Conservation (phyloP, 306 rosid genomes). For the Cotoneaster glaucophyllus region DNA sequence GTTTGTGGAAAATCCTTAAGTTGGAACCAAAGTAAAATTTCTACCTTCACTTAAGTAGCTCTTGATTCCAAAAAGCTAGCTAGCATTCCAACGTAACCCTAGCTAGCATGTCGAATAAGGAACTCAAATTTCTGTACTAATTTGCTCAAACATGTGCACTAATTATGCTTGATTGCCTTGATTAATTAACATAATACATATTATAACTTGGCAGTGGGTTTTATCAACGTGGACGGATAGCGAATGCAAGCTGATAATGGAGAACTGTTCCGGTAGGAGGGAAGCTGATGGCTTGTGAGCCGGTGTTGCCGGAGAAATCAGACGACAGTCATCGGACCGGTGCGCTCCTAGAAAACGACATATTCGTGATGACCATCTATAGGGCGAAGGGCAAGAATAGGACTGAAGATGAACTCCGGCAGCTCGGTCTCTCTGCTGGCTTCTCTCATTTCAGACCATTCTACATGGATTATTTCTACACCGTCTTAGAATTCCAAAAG, state of each 20-base stretch:
- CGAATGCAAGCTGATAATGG: constrained; percentile 64
- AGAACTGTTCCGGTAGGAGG: constrained; percentile 71
- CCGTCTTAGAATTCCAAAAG: constrained; percentile 70
- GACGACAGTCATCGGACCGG: constrained; percentile 76
- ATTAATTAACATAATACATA: too few species aligned
- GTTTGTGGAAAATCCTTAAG: too few species aligned
- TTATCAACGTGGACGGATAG: constrained; percentile 83
- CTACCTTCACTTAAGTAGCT: too few species aligned
- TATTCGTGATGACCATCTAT: constrained; percentile 81
- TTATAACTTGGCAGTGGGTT: constrained; percentile 52
- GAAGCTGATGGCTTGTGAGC: constrained; percentile 80
- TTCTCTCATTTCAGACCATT: constrained; percentile 50
- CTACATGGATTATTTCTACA: constrained; percentile 53
- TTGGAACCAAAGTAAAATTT: too few species aligned
- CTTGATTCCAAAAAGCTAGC: too few species aligned
- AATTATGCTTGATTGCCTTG: too few species aligned
- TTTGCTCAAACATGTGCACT: too few species aligned
- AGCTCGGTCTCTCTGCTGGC: constrained; percentile 53
- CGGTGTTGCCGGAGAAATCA: constrained; percentile 61
- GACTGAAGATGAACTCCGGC: constrained; percentile 53
- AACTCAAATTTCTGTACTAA: too few species aligned
- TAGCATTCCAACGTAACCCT: too few species aligned
- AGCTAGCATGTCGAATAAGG: too few species aligned
- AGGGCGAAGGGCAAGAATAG: constrained; percentile 76
- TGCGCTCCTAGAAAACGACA: constrained; percentile 65